Conservation (phyloP, 2,329 filamentous ascomycete genomes). For the Phialocephala subalpina region DNA sequence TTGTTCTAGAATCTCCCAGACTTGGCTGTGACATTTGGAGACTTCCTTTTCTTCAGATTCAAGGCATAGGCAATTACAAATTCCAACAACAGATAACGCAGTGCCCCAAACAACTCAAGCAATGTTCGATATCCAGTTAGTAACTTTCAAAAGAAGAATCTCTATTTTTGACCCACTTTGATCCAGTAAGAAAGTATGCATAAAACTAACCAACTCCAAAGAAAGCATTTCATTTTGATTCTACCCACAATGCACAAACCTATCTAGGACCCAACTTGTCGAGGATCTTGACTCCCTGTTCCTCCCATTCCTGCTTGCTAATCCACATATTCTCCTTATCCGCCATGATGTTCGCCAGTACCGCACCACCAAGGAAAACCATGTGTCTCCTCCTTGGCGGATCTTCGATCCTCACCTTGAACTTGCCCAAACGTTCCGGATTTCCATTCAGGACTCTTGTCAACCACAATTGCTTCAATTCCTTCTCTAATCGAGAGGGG, state of each 20-base stretch:
- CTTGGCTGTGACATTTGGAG: too few relatives aligned
- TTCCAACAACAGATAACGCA: too few relatives aligned
- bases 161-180: background rate
- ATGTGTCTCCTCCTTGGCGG: conserved; percentile 95
- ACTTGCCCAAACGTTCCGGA: conserved; percentile 94
- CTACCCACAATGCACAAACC: conserved; percentile 1
- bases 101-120: too few relatives aligned
- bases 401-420: conserved; percentile 99
- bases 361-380: conserved; percentile 98
- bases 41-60: too few relatives aligned
- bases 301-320: conserved; percentile 84
- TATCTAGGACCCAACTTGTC: conserved; percentile 93
- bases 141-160: background rate
- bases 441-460: conserved; percentile 90
- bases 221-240: conserved; percentile 11
- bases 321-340: conserved; percentile 99
- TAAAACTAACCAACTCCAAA: background rate
- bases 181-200: background rate
- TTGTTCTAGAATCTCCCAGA: too few relatives aligned
- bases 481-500: conserved; percentile 94
- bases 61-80: too few relatives aligned
- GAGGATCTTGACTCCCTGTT: conserved; percentile 83
- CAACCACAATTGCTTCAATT: conserved; percentile 98
- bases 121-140: background rate
- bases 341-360: conserved; percentile 98